Base-by-base conservation (phyloP, 2,329 filamentous ascomycete species). In the Zymoseptoria ardabiliae region DNA sequence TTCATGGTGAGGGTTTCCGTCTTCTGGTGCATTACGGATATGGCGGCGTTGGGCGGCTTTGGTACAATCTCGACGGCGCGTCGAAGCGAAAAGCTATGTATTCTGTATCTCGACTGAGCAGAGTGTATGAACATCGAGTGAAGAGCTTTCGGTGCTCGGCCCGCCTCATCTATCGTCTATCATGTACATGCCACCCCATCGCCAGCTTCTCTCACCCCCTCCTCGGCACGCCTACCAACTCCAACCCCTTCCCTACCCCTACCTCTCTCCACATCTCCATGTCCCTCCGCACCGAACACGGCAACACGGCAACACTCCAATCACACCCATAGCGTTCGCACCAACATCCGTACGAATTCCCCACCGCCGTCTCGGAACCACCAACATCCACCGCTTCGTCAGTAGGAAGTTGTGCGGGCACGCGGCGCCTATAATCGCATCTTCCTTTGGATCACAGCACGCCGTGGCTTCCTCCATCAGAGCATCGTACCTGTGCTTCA, bases 251-350 rank as follows among this genome's bases (percentile, higher is more conserved):
- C 60, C 64, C 64, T 0, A 58, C 54, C 17, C 61, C 65, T 19
- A 59, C 56, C 4, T 55, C 48, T 17, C 50, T 45, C 63, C 63
- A 66, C 8, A 58, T 54, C 17, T 64, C 10, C n/a, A 57, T 59
- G 45, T 66, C 58, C 13, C 61, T 58, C 35, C 61, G 56, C 2
- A 55, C 58, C 57, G 60, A 61, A 4, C 58, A 60, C 52, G 59
- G 61, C 1, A 61, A 4, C 58, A 60, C 52, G 59, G 61, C 1
- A 73, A 64, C 58, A 75, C 58, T 0, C 74, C 74, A 17, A 74
- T 59, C 73, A 75, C 75, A 10, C 68, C 71, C n/a, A 73, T 69
- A 3, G 70, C 69, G 54, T 74, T 74, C 21, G 68, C 71, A 17
- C 68, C 13, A 66, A 65, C 30, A 61, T 69, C 49, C 69, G 63